Evolutionary conservation across 345 rosid genomes (phyloP).

Genomic region (Brassica cretica): DNA sequence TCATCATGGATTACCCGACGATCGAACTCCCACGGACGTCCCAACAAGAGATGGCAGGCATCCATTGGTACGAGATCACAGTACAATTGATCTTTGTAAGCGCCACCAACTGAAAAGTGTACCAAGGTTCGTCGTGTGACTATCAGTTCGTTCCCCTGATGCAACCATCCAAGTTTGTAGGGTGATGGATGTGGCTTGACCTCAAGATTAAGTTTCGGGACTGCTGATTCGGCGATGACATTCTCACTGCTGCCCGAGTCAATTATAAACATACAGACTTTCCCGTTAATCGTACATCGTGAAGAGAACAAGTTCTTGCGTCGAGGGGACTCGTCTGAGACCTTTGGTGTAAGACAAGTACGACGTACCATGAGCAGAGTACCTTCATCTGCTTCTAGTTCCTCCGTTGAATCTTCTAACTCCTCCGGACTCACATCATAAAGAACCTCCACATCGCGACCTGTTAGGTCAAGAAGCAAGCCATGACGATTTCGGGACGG

Average conservation of each 20-base stretch:
- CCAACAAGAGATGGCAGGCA: background rate
- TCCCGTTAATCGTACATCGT: background rate
- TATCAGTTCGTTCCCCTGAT: background rate
- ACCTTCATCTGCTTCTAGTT: background rate
- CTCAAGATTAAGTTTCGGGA: background rate
- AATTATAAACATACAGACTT: background rate
- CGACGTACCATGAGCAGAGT: background rate
- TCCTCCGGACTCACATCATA: background rate
- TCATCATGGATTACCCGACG: background rate
- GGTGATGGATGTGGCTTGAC: background rate
- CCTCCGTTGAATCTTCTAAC: background rate
- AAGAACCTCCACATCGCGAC: background rate
- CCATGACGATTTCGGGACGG: background rate
- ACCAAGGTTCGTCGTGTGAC: background rate
- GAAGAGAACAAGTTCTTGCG: background rate
- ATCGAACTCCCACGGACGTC: background rate
- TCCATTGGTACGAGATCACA: background rate
- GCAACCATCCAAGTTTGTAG: background rate
- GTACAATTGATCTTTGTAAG: background rate
- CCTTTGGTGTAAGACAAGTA: background rate
- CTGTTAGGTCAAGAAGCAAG: background rate
- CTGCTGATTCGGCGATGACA: background rate
- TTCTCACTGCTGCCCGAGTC: background rate
- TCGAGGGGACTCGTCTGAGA: background rate
- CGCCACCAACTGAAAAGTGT: background rate